These are phyloP conservation scores for Plenodomus biglobosus DNA, from an alignment of 2,329 filamentous ascomycete genomes.

Conservation along the genomic window DNA sequence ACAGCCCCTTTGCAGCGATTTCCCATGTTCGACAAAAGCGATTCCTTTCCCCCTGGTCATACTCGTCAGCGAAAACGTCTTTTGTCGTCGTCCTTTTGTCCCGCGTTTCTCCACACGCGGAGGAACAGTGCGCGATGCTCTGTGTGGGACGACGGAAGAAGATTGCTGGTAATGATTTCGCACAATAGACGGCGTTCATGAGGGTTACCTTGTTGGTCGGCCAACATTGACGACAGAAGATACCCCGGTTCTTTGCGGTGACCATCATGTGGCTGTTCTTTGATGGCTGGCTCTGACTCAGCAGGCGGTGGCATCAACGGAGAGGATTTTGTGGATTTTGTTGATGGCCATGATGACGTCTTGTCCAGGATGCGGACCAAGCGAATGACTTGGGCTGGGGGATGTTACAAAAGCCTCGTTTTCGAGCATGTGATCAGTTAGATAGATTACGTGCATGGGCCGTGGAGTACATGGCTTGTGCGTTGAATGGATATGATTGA, in stretches of 20 bases:
- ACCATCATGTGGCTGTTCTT: constrained; percentile 28
- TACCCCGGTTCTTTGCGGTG: constrained; percentile 34
- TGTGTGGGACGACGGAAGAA: constrained; percentile 35
- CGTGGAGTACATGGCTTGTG: constrained; percentile 21
- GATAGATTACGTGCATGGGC: constrained; percentile 38
- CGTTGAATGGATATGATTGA: constrained; percentile 30
- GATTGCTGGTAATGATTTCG: constrained; percentile 35
- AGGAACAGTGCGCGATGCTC: constrained; percentile 28
- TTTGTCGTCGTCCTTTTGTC: constrained; percentile 35
- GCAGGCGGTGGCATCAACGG: background rate
- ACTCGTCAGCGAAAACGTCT: constrained; percentile 30
- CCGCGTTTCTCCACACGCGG: constrained; percentile 26
- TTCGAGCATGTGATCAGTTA: constrained; percentile 37
- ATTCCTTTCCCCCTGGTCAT: constrained; percentile 44
- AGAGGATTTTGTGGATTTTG: constrained; percentile 10
- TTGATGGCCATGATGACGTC: background rate
- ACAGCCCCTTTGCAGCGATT: constrained; percentile 34
- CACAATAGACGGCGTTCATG: constrained; percentile 46
- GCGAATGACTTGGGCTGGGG: constrained; percentile 40
- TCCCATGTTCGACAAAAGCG: constrained; percentile 40
- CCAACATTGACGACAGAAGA: constrained; percentile 36
- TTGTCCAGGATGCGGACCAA: constrained; percentile 10
- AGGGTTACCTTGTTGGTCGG: constrained; percentile 32
- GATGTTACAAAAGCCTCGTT: constrained; percentile 43
- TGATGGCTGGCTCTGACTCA: constrained; percentile 28